Evolutionary conservation across 495 filamentous ascomycete species (phyloP).

Genomic region (Corynascus novoguineensis): DNA sequence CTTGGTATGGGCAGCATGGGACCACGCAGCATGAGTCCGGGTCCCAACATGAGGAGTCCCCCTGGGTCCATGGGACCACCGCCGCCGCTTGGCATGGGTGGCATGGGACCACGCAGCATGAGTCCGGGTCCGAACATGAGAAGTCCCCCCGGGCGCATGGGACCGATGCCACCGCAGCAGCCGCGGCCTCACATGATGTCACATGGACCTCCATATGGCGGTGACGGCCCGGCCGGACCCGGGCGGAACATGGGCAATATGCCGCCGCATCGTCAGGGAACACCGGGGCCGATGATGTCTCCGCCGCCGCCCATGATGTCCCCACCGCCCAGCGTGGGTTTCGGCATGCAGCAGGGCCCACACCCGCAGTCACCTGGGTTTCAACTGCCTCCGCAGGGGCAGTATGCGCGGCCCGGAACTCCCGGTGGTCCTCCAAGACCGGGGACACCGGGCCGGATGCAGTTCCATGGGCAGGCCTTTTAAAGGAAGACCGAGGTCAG

Average conservation of each 20-base stretch:
- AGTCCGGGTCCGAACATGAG: constrained; percentile 16
- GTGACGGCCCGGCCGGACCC: constrained; percentile 4
- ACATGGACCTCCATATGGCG: constrained; percentile 13
- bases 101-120: too few relatives aligned
- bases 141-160: background rate
- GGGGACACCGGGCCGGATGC: constrained; percentile 27
- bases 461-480: constrained; percentile 39
- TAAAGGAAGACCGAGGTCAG: constrained; percentile 22
- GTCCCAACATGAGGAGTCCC: constrained; percentile 11
- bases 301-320: constrained; percentile 16
- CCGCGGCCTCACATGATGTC: constrained; percentile 20
- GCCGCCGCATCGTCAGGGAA: constrained; percentile 8
- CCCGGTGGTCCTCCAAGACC: constrained; percentile 16
- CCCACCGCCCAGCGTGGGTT: constrained; percentile 17
- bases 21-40: constrained; percentile 15
- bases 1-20: too few relatives aligned
- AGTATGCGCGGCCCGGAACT: constrained; percentile 22
- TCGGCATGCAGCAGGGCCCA: constrained; percentile 24
- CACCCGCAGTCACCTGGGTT: constrained; percentile 29
- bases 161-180: constrained; percentile 11
- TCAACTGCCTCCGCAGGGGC: constrained; percentile 29
- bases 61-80: too few relatives aligned
- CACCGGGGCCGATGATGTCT: constrained; percentile 16
- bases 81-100: too few relatives aligned
- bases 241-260: constrained; percentile 22